These are phyloP conservation scores for Globisporangium splendens DNA, from an alignment of 352 stramenopile genomes.

Conservation along the genomic window DNA sequence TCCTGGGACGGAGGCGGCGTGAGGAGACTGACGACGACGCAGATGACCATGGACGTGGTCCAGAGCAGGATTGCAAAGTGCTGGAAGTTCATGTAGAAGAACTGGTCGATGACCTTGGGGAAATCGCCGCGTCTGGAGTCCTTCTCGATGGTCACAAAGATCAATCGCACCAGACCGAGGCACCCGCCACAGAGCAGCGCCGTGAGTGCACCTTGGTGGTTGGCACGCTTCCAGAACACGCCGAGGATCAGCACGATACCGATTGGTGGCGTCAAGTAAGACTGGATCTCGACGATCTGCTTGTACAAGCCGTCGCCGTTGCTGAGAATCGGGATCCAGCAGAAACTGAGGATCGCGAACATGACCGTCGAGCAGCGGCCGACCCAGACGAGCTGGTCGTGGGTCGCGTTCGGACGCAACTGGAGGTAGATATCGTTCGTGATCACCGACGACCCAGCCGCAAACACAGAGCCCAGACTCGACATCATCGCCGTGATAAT, in stretches of 20 bases:
- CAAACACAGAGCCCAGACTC: conserved; percentile 60
- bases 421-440: conserved; percentile 71
- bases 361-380: conserved; percentile 43
- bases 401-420: conserved; percentile 41
- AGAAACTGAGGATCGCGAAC: conserved; percentile 53
- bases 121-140: conserved; percentile 37
- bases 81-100: conserved; percentile 76
- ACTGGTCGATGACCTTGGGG: conserved; percentile 37
- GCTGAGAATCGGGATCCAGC: conserved; percentile 64
- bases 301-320: conserved; percentile 59
- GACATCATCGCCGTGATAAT: conserved; percentile 77
- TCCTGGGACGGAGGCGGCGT: conserved; percentile 37
- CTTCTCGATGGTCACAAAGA: conserved; percentile 57
- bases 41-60: conserved; percentile 41
- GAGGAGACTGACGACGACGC: conserved; percentile 45
- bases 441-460: conserved; percentile 51
- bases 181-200: conserved; percentile 47
- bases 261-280: conserved; percentile 56
- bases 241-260: conserved; percentile 59
- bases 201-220: conserved; percentile 42
- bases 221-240: conserved; percentile 47
- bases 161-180: conserved; percentile 41
- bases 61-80: conserved; percentile 62
- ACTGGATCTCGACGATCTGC: conserved; percentile 59
- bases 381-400: conserved; percentile 59